Conservation (phyloP, 257 asterid genomes). For the Catharanthus roseus region DNA sequence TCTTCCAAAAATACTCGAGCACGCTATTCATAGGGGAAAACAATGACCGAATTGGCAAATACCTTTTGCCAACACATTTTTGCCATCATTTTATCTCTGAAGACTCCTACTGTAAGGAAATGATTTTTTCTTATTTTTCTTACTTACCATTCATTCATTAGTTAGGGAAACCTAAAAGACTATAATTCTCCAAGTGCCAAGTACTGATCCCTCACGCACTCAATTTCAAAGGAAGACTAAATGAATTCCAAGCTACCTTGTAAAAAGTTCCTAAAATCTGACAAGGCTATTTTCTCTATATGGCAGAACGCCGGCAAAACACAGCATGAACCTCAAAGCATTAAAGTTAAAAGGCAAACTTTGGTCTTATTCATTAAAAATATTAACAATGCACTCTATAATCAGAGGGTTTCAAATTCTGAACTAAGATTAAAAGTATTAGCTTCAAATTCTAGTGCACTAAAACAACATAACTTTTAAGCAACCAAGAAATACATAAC, state of each 20-base stretch:
- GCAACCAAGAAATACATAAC: neutral
- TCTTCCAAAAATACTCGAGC: neutral
- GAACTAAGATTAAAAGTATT: neutral
- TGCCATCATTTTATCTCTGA: neutral
- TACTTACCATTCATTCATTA: neutral
- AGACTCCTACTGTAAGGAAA: neutral
- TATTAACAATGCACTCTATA: neutral
- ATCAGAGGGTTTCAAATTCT: neutral
- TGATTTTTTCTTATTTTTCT: neutral
- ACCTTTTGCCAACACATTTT: too few relatives aligned
- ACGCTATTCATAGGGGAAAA: neutral
- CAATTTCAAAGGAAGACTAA: neutral
- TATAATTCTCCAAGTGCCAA: neutral
- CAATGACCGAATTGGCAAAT: neutral
- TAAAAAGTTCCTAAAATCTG: neutral
- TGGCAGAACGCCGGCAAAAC: neutral
- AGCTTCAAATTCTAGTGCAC: neutral
- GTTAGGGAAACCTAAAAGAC: neutral
- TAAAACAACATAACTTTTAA: neutral
- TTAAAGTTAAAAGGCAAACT: neutral
- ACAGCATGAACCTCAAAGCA: neutral
- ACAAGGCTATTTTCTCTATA: neutral
- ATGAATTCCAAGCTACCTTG: neutral
- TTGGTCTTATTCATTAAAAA: neutral
- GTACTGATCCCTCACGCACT: neutral